Base-by-base conservation (phyloP, 73 alveolate species). In the Symbiodinium natans region DNA sequence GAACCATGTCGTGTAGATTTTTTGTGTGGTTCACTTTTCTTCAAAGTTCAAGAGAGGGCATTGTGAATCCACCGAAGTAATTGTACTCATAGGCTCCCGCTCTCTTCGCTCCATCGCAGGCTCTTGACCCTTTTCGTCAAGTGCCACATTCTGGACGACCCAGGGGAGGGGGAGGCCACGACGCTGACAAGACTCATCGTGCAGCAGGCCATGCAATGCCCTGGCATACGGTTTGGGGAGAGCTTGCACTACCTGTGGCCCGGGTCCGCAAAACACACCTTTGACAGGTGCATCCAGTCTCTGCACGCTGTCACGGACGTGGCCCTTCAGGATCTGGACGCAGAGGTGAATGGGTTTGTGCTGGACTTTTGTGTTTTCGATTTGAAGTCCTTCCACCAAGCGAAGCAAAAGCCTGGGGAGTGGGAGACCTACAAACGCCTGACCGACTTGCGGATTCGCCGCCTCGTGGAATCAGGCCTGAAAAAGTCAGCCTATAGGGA, bases 181-280 rank as follows among this genome's bases (percentile, higher is more conserved):
- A 75, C 86, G 33, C n/a, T 75, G 48, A 75, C 86, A n/a, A 29
- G 46, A 9, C 13, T 75, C 52, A 75, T 75, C 19, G 25, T 29
- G 31, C 34, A 75, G 46, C 86, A 75, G 43, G 86, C 86, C 48
- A 75, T 75, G 86, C 23, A 75, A 27, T 75, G 86, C 43, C 48
- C 48, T 27, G 52, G 52, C 6, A 75, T 75, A 42, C 86, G 21
- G 19, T 75, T 33, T 34, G 86, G 86, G 25, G 52, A 42, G 13
- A 17, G 8, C 42, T 42, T 75, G 34, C 86, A 75, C 33, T 31
- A 75, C 29, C 46, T 75, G 42, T 75, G 86, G 86, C 86, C 86
- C 15, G 46, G 36, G 13, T 1, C 86, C 17, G 11, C 48, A 2
- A 75, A 27, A 34, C 5, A 27, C 33, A 34, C 25, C 46, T 63